phyloP scores from a whole-genome alignment of 129 eudicot genomes.

The Artemisia tridentata region DNA sequence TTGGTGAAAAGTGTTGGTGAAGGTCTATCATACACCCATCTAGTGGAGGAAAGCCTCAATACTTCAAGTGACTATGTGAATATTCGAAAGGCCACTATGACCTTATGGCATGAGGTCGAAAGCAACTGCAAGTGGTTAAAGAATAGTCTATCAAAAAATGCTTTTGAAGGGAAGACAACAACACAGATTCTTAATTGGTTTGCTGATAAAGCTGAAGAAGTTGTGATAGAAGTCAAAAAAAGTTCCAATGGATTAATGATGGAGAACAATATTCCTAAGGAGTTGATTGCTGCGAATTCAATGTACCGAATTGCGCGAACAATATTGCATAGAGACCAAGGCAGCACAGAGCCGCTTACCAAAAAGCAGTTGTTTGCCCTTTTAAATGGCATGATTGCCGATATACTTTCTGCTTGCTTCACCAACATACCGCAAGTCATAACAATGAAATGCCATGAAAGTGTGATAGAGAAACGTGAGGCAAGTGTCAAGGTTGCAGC shows the following conservation, averaged over 20 bases:
- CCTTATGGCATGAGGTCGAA: slow-evolving; percentile 7
- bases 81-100: neutral
- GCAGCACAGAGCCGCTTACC: too few species aligned
- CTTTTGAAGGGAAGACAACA: neutral
- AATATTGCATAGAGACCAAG: too few species aligned
- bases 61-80: neutral
- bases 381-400: too few species aligned
- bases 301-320: too few species aligned
- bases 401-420: slow-evolving; percentile 12
- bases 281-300: neutral
- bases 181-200: neutral
- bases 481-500: neutral
- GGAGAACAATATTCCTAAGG: slow-evolving; percentile 1
- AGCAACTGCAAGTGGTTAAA: slow-evolving; percentile 2
- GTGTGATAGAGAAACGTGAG: slow-evolving; percentile 2
- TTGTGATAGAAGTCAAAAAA: neutral
- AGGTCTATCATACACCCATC: slow-evolving; percentile 10
- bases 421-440: slow-evolving; percentile 1
- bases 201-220: neutral
- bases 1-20: slow-evolving; percentile 16
- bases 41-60: slow-evolving; percentile 14
- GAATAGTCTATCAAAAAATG: neutral
- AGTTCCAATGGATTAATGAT: neutral
- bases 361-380: too few species aligned
- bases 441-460: neutral